Percentiles rank a stretch among this genome's conserved stretches.
Evolutionary conservation across 352 stramenopile genomes (phyloP).

Genomic region (Pythium chondricola): DNA sequence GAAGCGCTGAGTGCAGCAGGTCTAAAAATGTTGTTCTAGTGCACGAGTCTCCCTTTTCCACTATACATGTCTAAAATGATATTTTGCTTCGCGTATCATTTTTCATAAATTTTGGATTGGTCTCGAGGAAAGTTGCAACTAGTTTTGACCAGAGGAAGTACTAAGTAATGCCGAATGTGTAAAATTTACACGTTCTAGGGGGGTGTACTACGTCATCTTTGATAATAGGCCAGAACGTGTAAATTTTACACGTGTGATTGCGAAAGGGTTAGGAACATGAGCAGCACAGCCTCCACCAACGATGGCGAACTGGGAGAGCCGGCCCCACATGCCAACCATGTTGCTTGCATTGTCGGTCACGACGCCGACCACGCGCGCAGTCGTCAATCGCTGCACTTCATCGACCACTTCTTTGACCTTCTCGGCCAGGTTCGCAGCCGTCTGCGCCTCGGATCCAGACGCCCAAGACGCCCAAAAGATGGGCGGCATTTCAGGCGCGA

Average conservation of each 20-base stretch:
- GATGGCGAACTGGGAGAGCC: background rate
- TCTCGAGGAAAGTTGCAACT: too few species aligned
- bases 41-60: too few species aligned
- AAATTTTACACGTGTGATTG: too few species aligned
- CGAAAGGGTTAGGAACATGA: slow-evolving; percentile 6
- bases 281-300: slow-evolving; percentile 7
- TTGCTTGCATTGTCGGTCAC: slow-evolving; percentile 13
- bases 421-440: background rate
- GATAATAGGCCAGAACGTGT: too few species aligned
- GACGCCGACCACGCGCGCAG: background rate
- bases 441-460: background rate
- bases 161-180: too few species aligned
- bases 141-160: too few species aligned
- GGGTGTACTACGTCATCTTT: too few species aligned
- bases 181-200: too few species aligned
- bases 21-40: too few species aligned
- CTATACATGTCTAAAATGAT: background rate
- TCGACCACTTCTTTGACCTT: background rate
- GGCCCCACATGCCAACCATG: background rate
- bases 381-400: background rate
- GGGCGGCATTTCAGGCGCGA: slow-evolving; percentile 2
- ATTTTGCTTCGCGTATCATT: background rate
- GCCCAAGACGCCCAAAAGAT: slow-evolving; percentile 9
- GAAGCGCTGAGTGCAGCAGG: too few species aligned
- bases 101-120: too few species aligned